Evolutionary conservation across 78 protist genomes (phyloP), one percentile per base, ranked within the genome.

Genomic region (Tieghemostelium lacteum): DNA sequence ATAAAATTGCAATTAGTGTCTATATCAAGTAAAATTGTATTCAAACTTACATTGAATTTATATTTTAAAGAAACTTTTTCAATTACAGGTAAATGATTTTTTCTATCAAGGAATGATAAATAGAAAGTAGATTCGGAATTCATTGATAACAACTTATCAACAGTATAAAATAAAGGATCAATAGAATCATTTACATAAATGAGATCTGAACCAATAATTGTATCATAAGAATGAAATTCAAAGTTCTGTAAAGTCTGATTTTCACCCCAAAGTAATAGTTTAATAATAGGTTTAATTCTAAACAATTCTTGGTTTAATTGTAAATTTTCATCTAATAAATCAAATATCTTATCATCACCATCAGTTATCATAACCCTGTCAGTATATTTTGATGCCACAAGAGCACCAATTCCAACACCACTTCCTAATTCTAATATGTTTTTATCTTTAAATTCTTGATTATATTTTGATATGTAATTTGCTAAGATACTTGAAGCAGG

Each of bases 61-160:
- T 34, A 77, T 65, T 77, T 67, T 50, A 39, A 20, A 19, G 72
- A 57, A 22, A 80, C 76, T 57, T 54, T 49, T 69, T 67, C 57
- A 33, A 80, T 50, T 19, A 31, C 40, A 36, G 88, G 88, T 7
- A 69, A 58, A 80, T 80, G 88, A 80, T 80, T 80, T n/a, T 80
- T 80, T 26, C 88, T 19, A 57, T 80, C 88, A 16, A 80, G 36
- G 40, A 67, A 80, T 28, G 88, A 80, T 40, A 80, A 28, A 67
- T 80, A 80, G 36, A 80, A 80, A 14, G 88, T 31, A 22, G 28
- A 36, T 20, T 28, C 34, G 26, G 29, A n/a, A 24, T n/a, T 64
- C 10, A 33, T 49, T 3, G 60, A 22, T 24, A 80, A 67, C 4
- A 80, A 17, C 55, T 70, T 52, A 57, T 80, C 45, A 7, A 80